Conservation (phyloP, 768 basidiomycete species). For the Collybia nuda region DNA sequence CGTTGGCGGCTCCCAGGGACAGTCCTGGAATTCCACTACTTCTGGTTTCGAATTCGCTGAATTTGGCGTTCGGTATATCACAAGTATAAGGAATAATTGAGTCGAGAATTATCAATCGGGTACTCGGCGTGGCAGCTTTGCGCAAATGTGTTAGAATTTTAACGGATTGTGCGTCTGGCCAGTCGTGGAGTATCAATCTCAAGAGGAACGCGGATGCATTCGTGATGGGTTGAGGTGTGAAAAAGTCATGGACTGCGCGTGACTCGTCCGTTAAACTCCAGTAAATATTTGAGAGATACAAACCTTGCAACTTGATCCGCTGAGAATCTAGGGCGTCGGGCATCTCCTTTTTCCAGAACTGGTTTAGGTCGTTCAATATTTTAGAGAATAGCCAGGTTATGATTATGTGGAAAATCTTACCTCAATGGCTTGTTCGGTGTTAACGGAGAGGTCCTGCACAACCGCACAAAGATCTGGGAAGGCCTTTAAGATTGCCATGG, state of each 20-base stretch:
- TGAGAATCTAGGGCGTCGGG: too few species aligned
- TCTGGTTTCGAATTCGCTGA: not conserved
- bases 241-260: slow-evolving; percentile 32
- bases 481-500: slow-evolving; percentile 16
- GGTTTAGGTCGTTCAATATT: too few species aligned
- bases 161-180: slow-evolving; percentile 28
- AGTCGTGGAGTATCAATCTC: slow-evolving; percentile 36
- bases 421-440: slow-evolving; percentile 13
- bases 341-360: too few species aligned
- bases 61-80: not conserved
- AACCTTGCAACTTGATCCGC: too few species aligned
- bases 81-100: slow-evolving; percentile 28
- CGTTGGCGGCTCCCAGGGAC: slow-evolving; percentile 5
- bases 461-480: slow-evolving; percentile 18
- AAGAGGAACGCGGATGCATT: slow-evolving; percentile 36
- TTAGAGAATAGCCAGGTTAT: not conserved
- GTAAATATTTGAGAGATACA: too few species aligned
- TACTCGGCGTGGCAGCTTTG: slow-evolving; percentile 27
- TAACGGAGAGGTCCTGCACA: slow-evolving; percentile 23
- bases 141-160: slow-evolving; percentile 33
- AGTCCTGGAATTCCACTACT: slow-evolving; percentile 6
- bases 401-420: not conserved
- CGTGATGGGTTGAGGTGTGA: slow-evolving; percentile 30
- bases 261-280: too few species aligned
- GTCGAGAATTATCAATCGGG: slow-evolving; percentile 38